Conservation (phyloP, 2,329 filamentous ascomycete genomes). For the Nemania abortiva region DNA sequence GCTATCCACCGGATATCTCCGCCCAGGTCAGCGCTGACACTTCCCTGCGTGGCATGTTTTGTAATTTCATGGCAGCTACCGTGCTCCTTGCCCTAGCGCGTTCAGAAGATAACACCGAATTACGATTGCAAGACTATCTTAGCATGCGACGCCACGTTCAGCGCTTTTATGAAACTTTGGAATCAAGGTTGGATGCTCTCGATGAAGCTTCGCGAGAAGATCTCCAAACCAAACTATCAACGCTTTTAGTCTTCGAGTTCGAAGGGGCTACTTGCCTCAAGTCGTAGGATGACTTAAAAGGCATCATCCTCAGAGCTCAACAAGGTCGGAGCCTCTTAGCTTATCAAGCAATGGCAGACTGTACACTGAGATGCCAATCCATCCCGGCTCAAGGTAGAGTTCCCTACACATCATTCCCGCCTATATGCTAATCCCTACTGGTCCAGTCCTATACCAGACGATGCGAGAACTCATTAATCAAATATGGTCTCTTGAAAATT, state of each 20-base stretch:
- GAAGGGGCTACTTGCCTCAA: slow-evolving; percentile 77
- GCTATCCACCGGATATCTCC: slow-evolving; percentile 63
- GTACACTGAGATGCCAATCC: slow-evolving; percentile 65
- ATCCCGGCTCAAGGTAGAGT: slow-evolving; percentile 63
- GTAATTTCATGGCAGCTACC: slow-evolving; percentile 74
- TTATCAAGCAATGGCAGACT: slow-evolving; percentile 75
- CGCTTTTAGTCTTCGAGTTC: slow-evolving; percentile 81
- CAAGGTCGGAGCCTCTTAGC: slow-evolving; percentile 59
- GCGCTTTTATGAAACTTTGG: slow-evolving; percentile 65
- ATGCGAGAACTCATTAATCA: slow-evolving; percentile 78
- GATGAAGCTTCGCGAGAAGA: slow-evolving; percentile 63
- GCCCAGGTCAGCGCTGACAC: slow-evolving; percentile 61
- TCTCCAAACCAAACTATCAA: slow-evolving; percentile 71
- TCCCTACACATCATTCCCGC: background rate
- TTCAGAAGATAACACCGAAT: slow-evolving; percentile 61
- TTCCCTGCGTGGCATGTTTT: slow-evolving; percentile 72
- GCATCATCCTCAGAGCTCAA: slow-evolving; percentile 67
- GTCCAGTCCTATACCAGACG: slow-evolving; percentile 62
- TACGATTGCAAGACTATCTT: slow-evolving; percentile 71
- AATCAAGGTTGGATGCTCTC: slow-evolving; percentile 55
- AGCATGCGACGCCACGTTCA: slow-evolving; percentile 70
- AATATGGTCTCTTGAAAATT: slow-evolving; percentile 68
- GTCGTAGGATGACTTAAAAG: slow-evolving; percentile 73
- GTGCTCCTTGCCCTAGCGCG: slow-evolving; percentile 65
- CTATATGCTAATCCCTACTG: slow-evolving; percentile 5